Percentiles rank a stretch among this genome's conserved stretches.
Evolutionary conservation across 2,329 filamentous ascomycete species (phyloP).

Genomic region (Aspergillus ibericus): DNA sequence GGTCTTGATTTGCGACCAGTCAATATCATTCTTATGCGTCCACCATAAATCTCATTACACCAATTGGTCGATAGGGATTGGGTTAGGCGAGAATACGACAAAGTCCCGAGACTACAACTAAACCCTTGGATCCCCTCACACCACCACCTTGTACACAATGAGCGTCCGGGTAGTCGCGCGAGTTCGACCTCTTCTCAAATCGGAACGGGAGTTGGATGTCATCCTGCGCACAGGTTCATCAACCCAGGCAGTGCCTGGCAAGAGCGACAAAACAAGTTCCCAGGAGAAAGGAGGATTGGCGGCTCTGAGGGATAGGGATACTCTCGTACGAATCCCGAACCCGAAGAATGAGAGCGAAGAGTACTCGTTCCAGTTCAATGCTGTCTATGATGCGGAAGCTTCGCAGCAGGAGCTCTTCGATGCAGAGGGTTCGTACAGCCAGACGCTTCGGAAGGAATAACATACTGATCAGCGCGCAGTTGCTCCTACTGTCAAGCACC

Average conservation of each 20-base stretch:
- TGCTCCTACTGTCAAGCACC: slow-evolving; percentile 81
- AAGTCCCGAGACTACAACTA: background rate
- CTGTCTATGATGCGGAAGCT: slow-evolving; percentile 78
- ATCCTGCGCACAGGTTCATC: slow-evolving; percentile 70
- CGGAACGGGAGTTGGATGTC: slow-evolving; percentile 81
- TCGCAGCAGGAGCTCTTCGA: slow-evolving; percentile 88
- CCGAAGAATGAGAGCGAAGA: slow-evolving; percentile 89
- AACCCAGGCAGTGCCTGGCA: slow-evolving; percentile 19
- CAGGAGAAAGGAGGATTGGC: slow-evolving; percentile 27
- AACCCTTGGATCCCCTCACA: background rate
- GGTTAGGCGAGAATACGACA: background rate
- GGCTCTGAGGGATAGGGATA: slow-evolving; percentile 55
- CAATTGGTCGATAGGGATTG: background rate
- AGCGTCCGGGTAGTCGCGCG: slow-evolving; percentile 82
- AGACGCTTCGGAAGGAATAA: background rate
- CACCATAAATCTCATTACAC: background rate
- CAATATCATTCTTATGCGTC: background rate
- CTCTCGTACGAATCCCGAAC: slow-evolving; percentile 83
- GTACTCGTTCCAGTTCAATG: slow-evolving; percentile 92
- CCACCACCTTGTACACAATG: slow-evolving; percentile 28
- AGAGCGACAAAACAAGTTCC: slow-evolving; percentile 28
- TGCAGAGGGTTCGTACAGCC: slow-evolving; percentile 67
- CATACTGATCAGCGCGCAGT: slow-evolving; percentile 56
- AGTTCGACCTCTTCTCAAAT: slow-evolving; percentile 81
- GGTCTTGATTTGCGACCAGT: background rate